Conservation (phyloP, 208 protist species). For the Trypanosoma avium region DNA sequence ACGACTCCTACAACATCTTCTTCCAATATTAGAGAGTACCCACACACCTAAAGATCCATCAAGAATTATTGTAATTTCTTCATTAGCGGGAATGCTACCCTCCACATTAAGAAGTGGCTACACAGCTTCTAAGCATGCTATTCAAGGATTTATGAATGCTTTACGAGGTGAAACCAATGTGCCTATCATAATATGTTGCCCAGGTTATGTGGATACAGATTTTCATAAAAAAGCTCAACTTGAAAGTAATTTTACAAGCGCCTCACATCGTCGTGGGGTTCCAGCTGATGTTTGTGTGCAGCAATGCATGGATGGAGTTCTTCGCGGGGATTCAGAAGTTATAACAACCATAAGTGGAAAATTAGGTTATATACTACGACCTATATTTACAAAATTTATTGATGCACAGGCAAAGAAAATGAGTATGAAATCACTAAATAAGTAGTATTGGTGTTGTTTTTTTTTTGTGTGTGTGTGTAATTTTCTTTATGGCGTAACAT, state of each 20-base stretch:
- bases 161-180: slow-evolving; percentile 75
- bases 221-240: slow-evolving; percentile 68
- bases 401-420: slow-evolving; percentile 68
- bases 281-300: slow-evolving; percentile 48
- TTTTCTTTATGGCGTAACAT: neutral
- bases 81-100: slow-evolving; percentile 73
- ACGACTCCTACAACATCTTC: slow-evolving; percentile 62
- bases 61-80: slow-evolving; percentile 76
- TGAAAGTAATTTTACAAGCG: slow-evolving; percentile 32
- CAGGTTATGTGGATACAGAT: slow-evolving; percentile 83
- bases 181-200: slow-evolving; percentile 77
- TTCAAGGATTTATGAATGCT: slow-evolving; percentile 89
- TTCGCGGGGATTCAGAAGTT: slow-evolving; percentile 65
- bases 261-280: slow-evolving; percentile 60
- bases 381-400: slow-evolving; percentile 61
- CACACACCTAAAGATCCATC: slow-evolving; percentile 42
- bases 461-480: neutral
- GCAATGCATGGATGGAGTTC: slow-evolving; percentile 50
- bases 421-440: slow-evolving; percentile 66
- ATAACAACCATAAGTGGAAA: slow-evolving; percentile 67
- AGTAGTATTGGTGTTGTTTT: slow-evolving; percentile 7
- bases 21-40: slow-evolving; percentile 45
- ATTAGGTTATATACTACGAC: slow-evolving; percentile 77
- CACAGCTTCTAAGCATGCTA: slow-evolving; percentile 83
- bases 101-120: slow-evolving; percentile 77